These are phyloP conservation scores for Balansia obtecta DNA, from an alignment of 2,329 filamentous ascomycete species.

Conservation along the genomic window DNA sequence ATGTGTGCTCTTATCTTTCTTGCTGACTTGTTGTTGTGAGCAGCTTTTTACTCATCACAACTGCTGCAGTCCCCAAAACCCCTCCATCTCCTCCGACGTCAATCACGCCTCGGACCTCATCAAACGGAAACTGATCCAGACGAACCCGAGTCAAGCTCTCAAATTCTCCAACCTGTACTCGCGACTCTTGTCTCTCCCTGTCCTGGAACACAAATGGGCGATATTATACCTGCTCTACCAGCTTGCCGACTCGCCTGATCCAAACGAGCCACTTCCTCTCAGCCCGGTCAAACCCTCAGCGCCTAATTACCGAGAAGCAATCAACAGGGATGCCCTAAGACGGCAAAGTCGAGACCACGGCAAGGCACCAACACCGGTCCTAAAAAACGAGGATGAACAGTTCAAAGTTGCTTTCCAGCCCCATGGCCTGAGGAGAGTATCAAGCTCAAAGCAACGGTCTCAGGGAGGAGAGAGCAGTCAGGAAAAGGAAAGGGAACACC, in stretches of 20 bases:
- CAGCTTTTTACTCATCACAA: too few relatives aligned
- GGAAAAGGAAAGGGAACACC: constrained; percentile 22
- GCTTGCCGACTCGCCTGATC: constrained; percentile 56
- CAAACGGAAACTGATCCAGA: constrained; percentile 72
- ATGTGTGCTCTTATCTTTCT: too few relatives aligned
- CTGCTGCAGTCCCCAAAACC: constrained; percentile 36
- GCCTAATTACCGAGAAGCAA: constrained; percentile 25
- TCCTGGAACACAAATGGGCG: constrained; percentile 91
- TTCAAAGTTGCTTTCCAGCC: constrained; percentile 43
- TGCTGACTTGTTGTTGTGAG: too few relatives aligned
- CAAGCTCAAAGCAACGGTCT: constrained; percentile 24
- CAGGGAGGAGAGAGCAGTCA: constrained; percentile 8
- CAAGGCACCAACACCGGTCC: constrained; percentile 22
- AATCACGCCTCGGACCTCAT: constrained; percentile 91
- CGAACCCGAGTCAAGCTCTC: constrained; percentile 65
- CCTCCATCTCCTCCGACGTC: constrained; percentile 55
- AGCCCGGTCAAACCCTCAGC: constrained; percentile 28
- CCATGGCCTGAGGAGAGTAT: constrained; percentile 34
- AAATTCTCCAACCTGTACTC: constrained; percentile 87
- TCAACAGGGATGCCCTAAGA: constrained; percentile 23
- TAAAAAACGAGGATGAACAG: constrained; percentile 33
- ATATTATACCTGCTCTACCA: constrained; percentile 86
- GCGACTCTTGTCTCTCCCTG: constrained; percentile 75
- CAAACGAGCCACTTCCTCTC: constrained; percentile 36
- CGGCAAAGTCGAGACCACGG: constrained; percentile 25